Evolutionary conservation across 768 basidiomycete species (phyloP).

Genomic region (Ramaria sp.): DNA sequence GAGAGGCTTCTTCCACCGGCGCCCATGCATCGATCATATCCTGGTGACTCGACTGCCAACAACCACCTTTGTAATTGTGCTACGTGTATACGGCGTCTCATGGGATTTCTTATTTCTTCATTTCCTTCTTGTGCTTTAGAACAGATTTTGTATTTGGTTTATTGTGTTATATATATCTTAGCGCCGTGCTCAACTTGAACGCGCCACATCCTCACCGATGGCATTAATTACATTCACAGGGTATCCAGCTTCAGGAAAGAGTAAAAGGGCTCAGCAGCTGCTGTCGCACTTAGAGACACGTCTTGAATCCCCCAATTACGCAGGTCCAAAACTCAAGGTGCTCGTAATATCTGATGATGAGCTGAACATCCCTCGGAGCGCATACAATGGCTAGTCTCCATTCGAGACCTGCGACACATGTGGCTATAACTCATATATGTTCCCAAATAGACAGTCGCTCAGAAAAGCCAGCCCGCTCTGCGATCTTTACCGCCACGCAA

Average conservation of each 20-base stretch:
- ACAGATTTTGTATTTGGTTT: no score
- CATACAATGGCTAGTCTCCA: constrained; percentile 56
- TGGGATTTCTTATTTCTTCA: no score
- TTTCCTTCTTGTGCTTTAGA: no score
- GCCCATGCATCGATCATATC: no score
- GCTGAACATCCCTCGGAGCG: constrained; percentile 49
- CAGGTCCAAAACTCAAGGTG: constrained; percentile 36
- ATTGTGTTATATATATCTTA: no score
- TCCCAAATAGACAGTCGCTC: constrained; percentile 48
- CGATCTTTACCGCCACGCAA: constrained; percentile 75
- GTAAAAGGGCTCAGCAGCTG: constrained; percentile 58
- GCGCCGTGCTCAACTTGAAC: neutral
- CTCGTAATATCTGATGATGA: constrained; percentile 62
- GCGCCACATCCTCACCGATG: constrained; percentile 35
- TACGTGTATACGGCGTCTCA: no score
- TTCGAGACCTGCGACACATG: neutral
- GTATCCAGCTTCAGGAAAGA: constrained; percentile 83
- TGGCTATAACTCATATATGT: neutral
- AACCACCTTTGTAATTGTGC: no score
- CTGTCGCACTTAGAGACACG: constrained; percentile 40
- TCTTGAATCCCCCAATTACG: constrained; percentile 37
- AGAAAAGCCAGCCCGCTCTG: constrained; percentile 83
- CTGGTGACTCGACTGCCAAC: no score
- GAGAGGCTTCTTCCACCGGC: no score
- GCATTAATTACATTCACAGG: constrained; percentile 88